phyloP scores from a whole-genome alignment of 2,329 filamentous ascomycete genomes.

The Magnaporthiopsis incrustans region DNA sequence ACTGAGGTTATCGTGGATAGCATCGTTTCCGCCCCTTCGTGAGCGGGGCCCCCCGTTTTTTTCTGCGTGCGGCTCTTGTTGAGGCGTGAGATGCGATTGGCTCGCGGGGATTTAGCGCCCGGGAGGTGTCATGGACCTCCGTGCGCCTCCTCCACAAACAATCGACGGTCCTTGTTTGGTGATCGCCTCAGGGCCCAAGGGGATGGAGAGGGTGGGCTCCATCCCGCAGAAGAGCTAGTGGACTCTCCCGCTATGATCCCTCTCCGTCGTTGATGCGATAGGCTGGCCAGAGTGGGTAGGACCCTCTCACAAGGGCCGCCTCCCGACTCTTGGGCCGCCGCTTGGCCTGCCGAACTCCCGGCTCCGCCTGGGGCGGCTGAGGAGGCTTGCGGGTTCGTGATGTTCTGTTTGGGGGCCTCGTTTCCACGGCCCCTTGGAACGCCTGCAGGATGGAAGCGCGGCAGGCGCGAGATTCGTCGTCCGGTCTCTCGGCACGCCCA shows the following conservation, averaged over 20 bases:
- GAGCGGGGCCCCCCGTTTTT: neutral
- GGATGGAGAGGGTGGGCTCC: no score
- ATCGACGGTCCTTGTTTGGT: neutral
- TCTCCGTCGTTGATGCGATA: neutral
- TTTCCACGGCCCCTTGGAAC: neutral
- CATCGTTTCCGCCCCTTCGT: neutral
- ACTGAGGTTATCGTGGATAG: neutral
- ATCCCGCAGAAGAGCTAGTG: no score
- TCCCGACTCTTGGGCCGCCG: neutral
- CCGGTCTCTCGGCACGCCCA: no score
- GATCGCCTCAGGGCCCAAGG: neutral
- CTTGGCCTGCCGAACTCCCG: neutral
- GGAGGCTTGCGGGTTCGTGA: neutral
- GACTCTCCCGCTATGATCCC: neutral
- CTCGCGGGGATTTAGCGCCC: neutral
- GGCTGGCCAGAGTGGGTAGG: neutral
- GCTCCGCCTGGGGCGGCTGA: no score
- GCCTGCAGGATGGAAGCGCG: neutral
- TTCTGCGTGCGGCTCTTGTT: neutral
- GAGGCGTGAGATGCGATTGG: neutral
- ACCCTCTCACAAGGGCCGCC: neutral
- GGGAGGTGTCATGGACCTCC: neutral
- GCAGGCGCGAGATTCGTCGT: neutral
- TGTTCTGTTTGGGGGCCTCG: neutral
- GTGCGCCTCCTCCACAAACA: neutral